Evolutionary conservation across 2,329 filamentous ascomycete genomes (phyloP), one percentile per base, ranked within the genome.

Genomic region (Trichoderma oligosporum): DNA sequence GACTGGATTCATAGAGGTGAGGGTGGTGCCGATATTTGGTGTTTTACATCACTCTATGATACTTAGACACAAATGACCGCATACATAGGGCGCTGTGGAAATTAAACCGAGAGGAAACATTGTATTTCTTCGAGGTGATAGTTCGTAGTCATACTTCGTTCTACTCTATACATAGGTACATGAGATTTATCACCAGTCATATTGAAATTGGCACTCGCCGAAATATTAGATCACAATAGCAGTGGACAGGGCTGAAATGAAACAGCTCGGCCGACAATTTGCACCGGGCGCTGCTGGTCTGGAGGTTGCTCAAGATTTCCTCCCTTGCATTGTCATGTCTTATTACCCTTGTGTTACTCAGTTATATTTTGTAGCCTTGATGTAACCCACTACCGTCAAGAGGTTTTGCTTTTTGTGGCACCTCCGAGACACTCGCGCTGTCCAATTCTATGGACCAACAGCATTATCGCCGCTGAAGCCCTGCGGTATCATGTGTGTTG

Each of bases 401-500:
- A 9, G 18, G n/a, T 29, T 6, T 36, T 25, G 14, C 39, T 44
- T n/a, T 42, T 36, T 27, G 20, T 11, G n/a, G 45, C 45, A 44
- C 38, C 49, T n/a, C 49, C 39, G 39, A 54, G 49, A 45, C 49
- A 45, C 14, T 27, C 22, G 22, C 4, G 20, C 20, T 16, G 16
- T n/a, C 39, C 20, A 7, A 35, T 1, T 29, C 29, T 20, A 44
- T 54, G 49, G 29, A 25, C 4, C 7, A 36, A 27, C 22, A 33
- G 14, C 49, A n/a, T 27, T 36, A 24, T 12, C 49, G 18, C 29
- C 60, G 60, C 29, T 57, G 72, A 53, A 68, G 71, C 25, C 73
- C 72, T 22, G 68, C 74, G n/a, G n/a, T 2, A 67, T 77, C 36
- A 82, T 82, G 1, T 85, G 82, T 66, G 70, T 76, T 61, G 73